Evolutionary conservation across 106 monocot species (phyloP).

Genomic region (Apostasia shenzhenica): DNA sequence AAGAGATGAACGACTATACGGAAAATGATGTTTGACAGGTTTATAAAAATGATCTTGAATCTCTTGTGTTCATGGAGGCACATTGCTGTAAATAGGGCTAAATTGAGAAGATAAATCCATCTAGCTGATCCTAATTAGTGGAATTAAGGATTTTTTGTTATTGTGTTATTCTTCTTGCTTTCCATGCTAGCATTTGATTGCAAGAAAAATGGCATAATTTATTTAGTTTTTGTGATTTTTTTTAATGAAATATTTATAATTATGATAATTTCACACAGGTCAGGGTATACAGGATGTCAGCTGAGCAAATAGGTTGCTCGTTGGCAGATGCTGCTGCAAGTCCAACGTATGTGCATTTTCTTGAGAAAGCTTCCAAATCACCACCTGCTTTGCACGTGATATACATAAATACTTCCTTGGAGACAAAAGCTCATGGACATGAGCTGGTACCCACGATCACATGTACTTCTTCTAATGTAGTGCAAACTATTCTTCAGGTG

Average conservation of each 20-base stretch:
- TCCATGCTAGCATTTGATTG: not conserved
- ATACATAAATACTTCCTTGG: conserved; percentile 95
- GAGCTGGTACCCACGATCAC: conserved; percentile 97
- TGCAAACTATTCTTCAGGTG: conserved; percentile 95
- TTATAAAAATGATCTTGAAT: too few species aligned
- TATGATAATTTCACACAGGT: conserved; percentile 41
- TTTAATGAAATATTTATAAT: not conserved
- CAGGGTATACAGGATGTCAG: conserved; percentile 94
- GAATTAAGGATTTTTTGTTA: not conserved
- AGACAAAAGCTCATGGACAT: conserved; percentile 92
- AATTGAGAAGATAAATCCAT: too few species aligned
- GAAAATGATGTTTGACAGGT: too few species aligned
- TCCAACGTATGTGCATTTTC: conserved; percentile 62
- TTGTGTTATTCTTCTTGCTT: not conserved
- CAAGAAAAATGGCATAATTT: too few species aligned
- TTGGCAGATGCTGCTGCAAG: conserved; percentile 92
- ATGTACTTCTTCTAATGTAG: conserved; percentile 98
- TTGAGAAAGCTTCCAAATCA: conserved; percentile 56
- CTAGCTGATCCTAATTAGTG: too few species aligned
- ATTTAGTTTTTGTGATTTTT: too few species aligned
- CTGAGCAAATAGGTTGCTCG: conserved; percentile 89
- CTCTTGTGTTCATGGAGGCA: too few species aligned
- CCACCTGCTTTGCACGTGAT: conserved; percentile 91
- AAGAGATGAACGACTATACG: too few species aligned
- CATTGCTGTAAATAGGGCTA: too few species aligned